Percentiles rank a stretch among this genome's conserved stretches.
phyloP scores from a whole-genome alignment of 345 rosid species.

The Ceriops tagal region DNA sequence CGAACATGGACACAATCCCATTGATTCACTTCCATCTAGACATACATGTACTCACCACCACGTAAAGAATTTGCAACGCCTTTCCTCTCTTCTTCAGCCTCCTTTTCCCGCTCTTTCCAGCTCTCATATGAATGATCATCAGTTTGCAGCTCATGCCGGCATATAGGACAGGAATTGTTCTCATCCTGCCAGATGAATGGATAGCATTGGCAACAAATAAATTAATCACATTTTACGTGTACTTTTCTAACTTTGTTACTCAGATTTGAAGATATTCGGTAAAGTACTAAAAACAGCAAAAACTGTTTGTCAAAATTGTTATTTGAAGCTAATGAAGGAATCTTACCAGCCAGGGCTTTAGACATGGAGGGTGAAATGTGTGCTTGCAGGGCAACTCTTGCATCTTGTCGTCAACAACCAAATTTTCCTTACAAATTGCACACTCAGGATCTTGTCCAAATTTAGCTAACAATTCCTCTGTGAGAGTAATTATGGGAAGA shows the following conservation, averaged over 20 bases:
- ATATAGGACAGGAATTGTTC: slow-evolving; percentile 96
- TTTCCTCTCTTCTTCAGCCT: slow-evolving; percentile 84
- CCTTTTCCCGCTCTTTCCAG: slow-evolving; percentile 90
- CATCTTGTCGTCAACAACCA: slow-evolving; percentile 71
- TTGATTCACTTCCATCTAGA: slow-evolving; percentile 29
- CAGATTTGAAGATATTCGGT: background rate
- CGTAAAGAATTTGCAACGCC: slow-evolving; percentile 92
- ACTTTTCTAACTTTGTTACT: background rate
- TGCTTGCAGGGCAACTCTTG: slow-evolving; percentile 97
- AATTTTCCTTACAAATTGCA: slow-evolving; percentile 83
- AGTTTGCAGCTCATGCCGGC: slow-evolving; percentile 79
- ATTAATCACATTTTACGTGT: background rate
- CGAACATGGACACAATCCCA: too few relatives aligned
- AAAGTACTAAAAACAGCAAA: too few relatives aligned
- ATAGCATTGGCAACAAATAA: background rate
- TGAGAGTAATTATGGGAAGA: slow-evolving; percentile 64
- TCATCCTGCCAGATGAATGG: slow-evolving; percentile 52
- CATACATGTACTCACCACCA: slow-evolving; percentile 90
- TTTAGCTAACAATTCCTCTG: slow-evolving; percentile 58
- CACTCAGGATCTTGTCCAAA: slow-evolving; percentile 74
- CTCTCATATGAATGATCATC: slow-evolving; percentile 89
- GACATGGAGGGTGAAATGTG: slow-evolving; percentile 86
- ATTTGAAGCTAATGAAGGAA: slow-evolving; percentile 4
- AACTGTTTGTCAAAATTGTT: background rate
- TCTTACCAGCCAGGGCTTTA: slow-evolving; percentile 98